phyloP scores from a whole-genome alignment of 2,329 filamentous ascomycete species.

The Diaporthe citrichinensis region DNA sequence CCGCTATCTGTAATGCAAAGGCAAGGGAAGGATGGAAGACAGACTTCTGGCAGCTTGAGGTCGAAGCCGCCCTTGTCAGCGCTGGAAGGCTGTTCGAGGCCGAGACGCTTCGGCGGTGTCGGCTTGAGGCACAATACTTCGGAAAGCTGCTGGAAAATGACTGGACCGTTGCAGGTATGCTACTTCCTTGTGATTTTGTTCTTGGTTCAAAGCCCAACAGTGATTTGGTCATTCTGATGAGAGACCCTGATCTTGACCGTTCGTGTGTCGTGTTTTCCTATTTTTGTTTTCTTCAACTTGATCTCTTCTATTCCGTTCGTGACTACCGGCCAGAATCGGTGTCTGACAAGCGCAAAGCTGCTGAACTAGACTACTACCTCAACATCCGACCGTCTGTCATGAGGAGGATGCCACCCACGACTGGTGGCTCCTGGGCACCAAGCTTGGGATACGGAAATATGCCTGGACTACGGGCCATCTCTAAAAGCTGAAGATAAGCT shows the following conservation, averaged over 20 bases:
- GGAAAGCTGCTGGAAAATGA: conserved; percentile 39
- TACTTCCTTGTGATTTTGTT: not conserved
- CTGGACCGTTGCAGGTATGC: conserved; percentile 21
- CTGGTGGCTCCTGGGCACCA: conserved; percentile 31
- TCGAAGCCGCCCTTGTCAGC: conserved; percentile 33
- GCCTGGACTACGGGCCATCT: not conserved
- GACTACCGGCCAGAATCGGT: not conserved
- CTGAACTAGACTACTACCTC: conserved; percentile 34
- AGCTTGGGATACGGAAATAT: conserved; percentile 29
- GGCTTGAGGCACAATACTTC: conserved; percentile 40
- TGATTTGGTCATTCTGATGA: not conserved
- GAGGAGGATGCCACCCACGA: conserved; percentile 12
- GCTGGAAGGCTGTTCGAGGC: conserved; percentile 39
- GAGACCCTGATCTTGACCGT: not conserved
- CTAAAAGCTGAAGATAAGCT: not conserved
- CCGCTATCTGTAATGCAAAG: conserved; percentile 16
- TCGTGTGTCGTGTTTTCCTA: not conserved
- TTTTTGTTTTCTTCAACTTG: not conserved
- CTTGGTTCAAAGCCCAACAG: not conserved
- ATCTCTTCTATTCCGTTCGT: not conserved
- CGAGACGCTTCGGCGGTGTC: conserved; percentile 39
- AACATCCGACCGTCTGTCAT: conserved; percentile 29
- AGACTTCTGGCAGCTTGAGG: conserved; percentile 40
- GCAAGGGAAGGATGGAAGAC: conserved; percentile 40
- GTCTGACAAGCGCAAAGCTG: conserved; percentile 20